Percentiles rank a stretch among this genome's conserved stretches.
phyloP scores from a whole-genome alignment of 1,139 yeast species.

The Taphrina confusa region DNA sequence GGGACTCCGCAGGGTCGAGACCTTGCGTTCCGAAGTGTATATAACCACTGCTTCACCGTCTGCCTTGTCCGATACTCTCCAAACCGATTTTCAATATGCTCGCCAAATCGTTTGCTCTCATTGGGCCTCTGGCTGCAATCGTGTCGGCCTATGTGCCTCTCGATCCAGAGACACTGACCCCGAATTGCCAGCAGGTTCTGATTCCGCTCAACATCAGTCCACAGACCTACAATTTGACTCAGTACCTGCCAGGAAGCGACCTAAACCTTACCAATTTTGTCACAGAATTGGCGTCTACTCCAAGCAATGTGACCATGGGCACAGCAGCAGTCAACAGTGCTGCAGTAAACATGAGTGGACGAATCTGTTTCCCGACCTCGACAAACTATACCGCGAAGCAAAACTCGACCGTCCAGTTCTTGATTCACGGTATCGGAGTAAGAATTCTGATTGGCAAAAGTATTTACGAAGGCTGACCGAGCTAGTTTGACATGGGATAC shows the following conservation, averaged over 20 bases:
- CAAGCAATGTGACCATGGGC: conserved; percentile 11
- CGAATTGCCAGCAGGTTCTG: conserved; percentile 2
- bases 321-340: neutral
- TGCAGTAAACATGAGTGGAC: conserved; percentile 4
- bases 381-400: conserved; percentile 14
- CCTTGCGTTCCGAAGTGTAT: too few relatives aligned
- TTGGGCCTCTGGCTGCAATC: conserved; percentile 5
- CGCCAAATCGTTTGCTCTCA: neutral
- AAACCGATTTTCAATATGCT: neutral
- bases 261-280: conserved; percentile 3
- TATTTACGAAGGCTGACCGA: neutral
- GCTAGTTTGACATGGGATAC: conserved; percentile 22
- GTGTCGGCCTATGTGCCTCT: conserved; percentile 14
- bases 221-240: conserved; percentile 1
- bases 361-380: conserved; percentile 18
- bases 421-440: conserved; percentile 28
- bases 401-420: conserved; percentile 22
- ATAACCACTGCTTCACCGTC: too few relatives aligned
- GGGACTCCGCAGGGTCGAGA: too few relatives aligned
- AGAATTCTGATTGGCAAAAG: neutral
- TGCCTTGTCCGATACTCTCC: too few relatives aligned
- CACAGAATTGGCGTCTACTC: conserved; percentile 10
- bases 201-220: conserved; percentile 5
- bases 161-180: neutral
- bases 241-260: conserved; percentile 3